These are phyloP conservation scores for Aureoboletus auriporus DNA, from an alignment of 768 basidiomycete species.

Conservation along the genomic window DNA sequence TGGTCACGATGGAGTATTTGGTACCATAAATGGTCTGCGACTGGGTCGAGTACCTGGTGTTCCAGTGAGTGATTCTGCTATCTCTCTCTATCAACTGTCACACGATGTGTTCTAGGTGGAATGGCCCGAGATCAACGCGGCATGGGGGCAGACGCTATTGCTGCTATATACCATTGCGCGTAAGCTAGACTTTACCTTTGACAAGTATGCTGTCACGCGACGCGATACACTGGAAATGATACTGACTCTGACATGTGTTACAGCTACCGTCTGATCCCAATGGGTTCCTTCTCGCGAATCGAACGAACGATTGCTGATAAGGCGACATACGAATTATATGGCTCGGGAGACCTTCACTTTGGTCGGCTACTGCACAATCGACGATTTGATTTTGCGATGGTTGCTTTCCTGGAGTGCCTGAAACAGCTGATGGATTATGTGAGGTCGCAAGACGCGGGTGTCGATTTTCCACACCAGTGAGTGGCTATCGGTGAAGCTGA, in stretches of 20 bases:
- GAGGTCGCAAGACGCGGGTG: slow-evolving; percentile 60
- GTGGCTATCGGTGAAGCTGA: slow-evolving; percentile 29
- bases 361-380: slow-evolving; percentile 90
- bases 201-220: slow-evolving; percentile 51
- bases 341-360: slow-evolving; percentile 88
- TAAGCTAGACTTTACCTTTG: slow-evolving; percentile 87
- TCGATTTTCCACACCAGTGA: slow-evolving; percentile 87
- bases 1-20: slow-evolving; percentile 91
- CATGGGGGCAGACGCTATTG: slow-evolving; percentile 95
- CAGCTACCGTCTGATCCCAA: slow-evolving; percentile 87
- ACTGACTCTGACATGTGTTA: slow-evolving; percentile 9
- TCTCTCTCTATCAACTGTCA: slow-evolving; percentile 2
- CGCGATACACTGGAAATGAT: not conserved
- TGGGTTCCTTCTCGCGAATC: slow-evolving; percentile 93
- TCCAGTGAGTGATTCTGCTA: slow-evolving; percentile 46
- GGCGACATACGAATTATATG: slow-evolving; percentile 86
- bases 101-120: slow-evolving; percentile 62
- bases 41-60: slow-evolving; percentile 83
- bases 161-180: slow-evolving; percentile 87
- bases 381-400: slow-evolving; percentile 94
- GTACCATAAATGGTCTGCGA: slow-evolving; percentile 95
- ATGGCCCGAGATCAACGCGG: slow-evolving; percentile 98
- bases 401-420: slow-evolving; percentile 91
- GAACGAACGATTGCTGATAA: slow-evolving; percentile 82
- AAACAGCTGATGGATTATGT: slow-evolving; percentile 89